Evolutionary conservation across 768 basidiomycete species (phyloP), one percentile per base, ranked within the genome.

Genomic region (Boletus rufocinnamomeus): DNA sequence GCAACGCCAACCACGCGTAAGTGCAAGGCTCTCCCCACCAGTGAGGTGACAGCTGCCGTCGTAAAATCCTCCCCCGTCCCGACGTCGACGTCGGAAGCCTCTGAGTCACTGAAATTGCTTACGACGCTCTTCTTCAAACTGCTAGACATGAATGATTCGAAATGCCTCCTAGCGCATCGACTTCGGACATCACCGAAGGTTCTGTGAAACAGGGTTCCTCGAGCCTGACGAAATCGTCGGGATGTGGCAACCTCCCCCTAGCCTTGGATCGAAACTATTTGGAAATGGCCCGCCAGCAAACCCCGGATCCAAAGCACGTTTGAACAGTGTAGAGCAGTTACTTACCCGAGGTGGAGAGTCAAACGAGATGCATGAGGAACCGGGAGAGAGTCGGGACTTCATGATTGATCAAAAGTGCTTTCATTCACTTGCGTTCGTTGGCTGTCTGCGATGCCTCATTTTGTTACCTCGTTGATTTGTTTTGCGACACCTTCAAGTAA

Each of bases 31-130:
- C 75, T 92, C 52, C 90, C 87, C 17, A 71, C 77, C 17, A 79
- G 79, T 32, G 90, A 93, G 67, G 87, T 92, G 32, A 77, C 78
- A 6, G 73, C 82, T 25, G 86, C 90, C 13, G 76, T 93, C 58
- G 73, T 92, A 54, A 92, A 93, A 73, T 92, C 90, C 0, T 91
- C 90, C 0, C 85, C 88, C 2, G 85, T 93, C 8, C 90, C 91
- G 10, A 84, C 91, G 60, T 93, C 91, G 21, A 73, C 78, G 28
- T 85, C 87, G 10, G 91, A 93, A 72, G 90, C 91, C 2, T 82
- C 80, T 47, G 89, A 93, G 67, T 91, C 89, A 2, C 70, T 93
- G 47, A 74, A 74, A 27, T 78, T 93, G 71, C 78, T 93, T 51
- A 77, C 80, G 19, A 78, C 80, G 44, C 74, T 92, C 75, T 93